Percentiles rank a stretch among this genome's conserved stretches.
phyloP scores from a whole-genome alignment of 257 asterid species.

The Apocynum venetum region DNA sequence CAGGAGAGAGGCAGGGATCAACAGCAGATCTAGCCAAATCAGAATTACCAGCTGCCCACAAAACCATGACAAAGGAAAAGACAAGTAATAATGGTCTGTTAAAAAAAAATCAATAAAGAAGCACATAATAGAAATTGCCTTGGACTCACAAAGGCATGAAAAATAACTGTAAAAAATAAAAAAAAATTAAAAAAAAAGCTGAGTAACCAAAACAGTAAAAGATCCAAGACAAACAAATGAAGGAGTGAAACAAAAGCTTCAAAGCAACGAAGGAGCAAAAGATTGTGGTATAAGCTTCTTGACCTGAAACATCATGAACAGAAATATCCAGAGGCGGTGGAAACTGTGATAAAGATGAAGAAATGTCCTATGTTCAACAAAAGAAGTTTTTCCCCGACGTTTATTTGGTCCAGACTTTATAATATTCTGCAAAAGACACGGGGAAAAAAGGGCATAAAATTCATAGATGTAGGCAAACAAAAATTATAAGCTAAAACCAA shows the following conservation, averaged over 20 bases:
- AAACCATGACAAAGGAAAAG: slow-evolving; percentile 6
- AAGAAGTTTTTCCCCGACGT: slow-evolving; percentile 89
- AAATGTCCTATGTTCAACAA: slow-evolving; percentile 96
- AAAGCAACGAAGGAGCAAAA: slow-evolving; percentile 1
- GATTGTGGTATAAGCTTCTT: slow-evolving; percentile 1
- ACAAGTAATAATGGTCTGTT: not conserved
- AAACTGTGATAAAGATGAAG: slow-evolving; percentile 99
- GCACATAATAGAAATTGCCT: not conserved
- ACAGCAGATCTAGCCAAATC: slow-evolving; percentile 4
- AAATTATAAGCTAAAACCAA: not conserved
- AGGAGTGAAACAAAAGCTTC: not conserved
- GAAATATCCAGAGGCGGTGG: slow-evolving; percentile 97
- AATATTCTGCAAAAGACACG: slow-evolving; percentile 46
- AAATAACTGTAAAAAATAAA: not conserved
- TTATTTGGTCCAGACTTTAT: slow-evolving; percentile 65
- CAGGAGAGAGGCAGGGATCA: slow-evolving; percentile 6
- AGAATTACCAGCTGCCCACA: not conserved
- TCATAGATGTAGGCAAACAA: slow-evolving; percentile 1
- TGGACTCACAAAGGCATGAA: not conserved
- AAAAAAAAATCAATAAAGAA: slow-evolving; percentile 3
- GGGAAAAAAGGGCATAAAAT: not conserved
- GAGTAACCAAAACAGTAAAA: not conserved
- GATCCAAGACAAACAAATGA: not conserved
- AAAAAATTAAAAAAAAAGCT: too few relatives aligned
- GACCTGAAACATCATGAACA: slow-evolving; percentile 96